Conservation (phyloP, 495 filamentous ascomycete genomes). For the Penicillium antarcticum region DNA sequence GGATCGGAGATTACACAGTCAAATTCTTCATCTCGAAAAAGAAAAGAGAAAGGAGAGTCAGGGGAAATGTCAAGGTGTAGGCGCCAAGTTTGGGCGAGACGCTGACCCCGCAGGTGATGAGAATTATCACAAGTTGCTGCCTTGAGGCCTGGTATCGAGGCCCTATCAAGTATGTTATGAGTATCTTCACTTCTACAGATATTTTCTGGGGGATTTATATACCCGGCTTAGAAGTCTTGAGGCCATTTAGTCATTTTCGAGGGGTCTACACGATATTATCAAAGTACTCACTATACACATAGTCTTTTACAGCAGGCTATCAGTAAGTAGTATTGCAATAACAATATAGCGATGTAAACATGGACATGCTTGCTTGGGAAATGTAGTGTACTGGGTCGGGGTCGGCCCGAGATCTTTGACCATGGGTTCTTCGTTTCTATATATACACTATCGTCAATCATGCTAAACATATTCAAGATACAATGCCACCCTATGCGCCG, state of each 20-base stretch:
- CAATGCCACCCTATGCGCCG: constrained; percentile 9
- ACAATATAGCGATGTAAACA: not conserved
- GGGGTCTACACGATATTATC: too few species aligned
- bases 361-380: too few species aligned
- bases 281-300: too few species aligned
- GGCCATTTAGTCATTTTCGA: too few species aligned
- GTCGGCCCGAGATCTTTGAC: constrained; percentile 4
- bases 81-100: constrained; percentile 20
- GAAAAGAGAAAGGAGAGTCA: not conserved
- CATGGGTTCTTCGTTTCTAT: constrained; percentile 15
- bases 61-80: constrained; percentile 1
- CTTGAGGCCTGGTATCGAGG: not conserved
- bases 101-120: constrained; percentile 25
- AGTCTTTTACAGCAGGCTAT: too few species aligned
- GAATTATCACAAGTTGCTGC: constrained; percentile 15
- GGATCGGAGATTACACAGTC: constrained; percentile 9
- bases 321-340: too few species aligned
- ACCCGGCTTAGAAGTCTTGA: too few species aligned
- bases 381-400: not conserved
- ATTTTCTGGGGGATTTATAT: too few species aligned
- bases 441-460: constrained; percentile 20
- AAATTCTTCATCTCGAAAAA: constrained; percentile 1
- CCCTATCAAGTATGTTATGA: too few species aligned
- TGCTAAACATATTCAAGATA: constrained; percentile 7
- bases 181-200: too few species aligned